Percentiles rank a stretch among this genome's conserved stretches.
Conservation (phyloP, 108 stramenopile species). For the Nitzschia sp. region DNA sequence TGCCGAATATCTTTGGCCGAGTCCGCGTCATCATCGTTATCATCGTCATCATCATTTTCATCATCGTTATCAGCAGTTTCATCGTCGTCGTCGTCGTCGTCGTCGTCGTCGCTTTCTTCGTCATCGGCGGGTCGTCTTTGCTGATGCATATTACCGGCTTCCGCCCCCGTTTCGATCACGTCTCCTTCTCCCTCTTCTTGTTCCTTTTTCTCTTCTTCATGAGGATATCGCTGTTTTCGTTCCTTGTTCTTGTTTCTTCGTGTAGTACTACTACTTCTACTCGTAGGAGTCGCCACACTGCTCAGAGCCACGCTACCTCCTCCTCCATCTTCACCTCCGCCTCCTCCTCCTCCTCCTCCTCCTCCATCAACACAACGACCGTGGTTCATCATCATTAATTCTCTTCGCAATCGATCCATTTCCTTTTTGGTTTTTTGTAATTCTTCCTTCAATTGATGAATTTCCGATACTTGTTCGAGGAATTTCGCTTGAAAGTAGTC, state of each 20-base stretch:
- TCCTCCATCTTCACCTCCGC: not conserved
- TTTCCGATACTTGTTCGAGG: conserved; percentile 45
- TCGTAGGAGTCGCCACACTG: not conserved
- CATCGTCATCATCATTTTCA: conserved; percentile 5
- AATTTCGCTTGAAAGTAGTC: conserved; percentile 47
- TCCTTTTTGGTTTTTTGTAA: conserved; percentile 35
- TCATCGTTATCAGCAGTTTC: conserved; percentile 4
- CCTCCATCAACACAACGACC: no score
- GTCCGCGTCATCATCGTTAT: conserved; percentile 16
- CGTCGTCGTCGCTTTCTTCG: no score
- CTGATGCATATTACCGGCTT: not conserved
- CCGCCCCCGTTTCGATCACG: not conserved
- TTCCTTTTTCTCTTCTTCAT: not conserved
- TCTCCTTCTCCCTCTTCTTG: conserved; percentile 6
- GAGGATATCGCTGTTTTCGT: conserved; percentile 4
- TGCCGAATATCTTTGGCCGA: conserved; percentile 33
- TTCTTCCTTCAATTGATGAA: conserved; percentile 30
- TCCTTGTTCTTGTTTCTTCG: not conserved
- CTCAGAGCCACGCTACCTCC: not conserved
- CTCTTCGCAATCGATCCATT: conserved; percentile 27
- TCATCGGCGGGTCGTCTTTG: not conserved
- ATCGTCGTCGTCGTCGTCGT: conserved; percentile 15
- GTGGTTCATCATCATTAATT: conserved; percentile 27
- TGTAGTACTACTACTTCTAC: not conserved
- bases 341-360: not conserved